Evolutionary conservation across 495 filamentous ascomycete genomes (phyloP), one percentile per base, ranked within the genome.

Genomic region (Halenospora varia): DNA sequence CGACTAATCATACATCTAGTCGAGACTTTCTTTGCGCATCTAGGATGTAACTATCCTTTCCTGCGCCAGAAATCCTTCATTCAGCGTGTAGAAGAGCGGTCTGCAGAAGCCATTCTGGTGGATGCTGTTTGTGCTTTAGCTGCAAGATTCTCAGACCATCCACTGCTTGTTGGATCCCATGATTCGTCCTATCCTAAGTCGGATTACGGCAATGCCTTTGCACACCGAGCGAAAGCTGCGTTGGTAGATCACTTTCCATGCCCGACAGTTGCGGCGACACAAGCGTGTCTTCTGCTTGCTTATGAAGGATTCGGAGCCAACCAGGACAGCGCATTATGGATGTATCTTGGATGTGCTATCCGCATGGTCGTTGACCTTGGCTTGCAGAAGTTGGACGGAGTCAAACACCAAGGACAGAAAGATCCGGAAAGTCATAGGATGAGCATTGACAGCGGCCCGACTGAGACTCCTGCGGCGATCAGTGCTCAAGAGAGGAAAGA

Each of bases 221-320:
- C 89, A 4, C 87, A 88, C 61, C 80, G 88, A 42, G 88, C 88
- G 25, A 90, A 89, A 73, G 75, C 78, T 41, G 82, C 84, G 0
- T 82, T 89, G 0, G 83, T 90, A 10, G 88, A 93, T 61, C 82
- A 84, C 1, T 86, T 93, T 55, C 80, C 88, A 24, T 92, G 86
- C 54, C 89, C 90, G 15, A 89, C 85, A 10, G 81, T 95, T 19
- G 83, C 85, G 46, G 88, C 86, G 44, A 87, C 91, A 2, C 89
- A 93, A 62, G 88, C 89, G 6, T 90, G 85, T 47, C 71, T 95
- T 25, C 70, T 95, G 44, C 79, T 95, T 68, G 89, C 89, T 0
- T 95, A 95, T 68, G 87, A 92, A 59, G 85, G 89, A 42, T 95
- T 95, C 57, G 90, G 90, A 11, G 85, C 87, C 19, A 89, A 90